phyloP scores from a whole-genome alignment of 2,329 filamentous ascomycete species.

The Microcyclospora tardicrescens region DNA sequence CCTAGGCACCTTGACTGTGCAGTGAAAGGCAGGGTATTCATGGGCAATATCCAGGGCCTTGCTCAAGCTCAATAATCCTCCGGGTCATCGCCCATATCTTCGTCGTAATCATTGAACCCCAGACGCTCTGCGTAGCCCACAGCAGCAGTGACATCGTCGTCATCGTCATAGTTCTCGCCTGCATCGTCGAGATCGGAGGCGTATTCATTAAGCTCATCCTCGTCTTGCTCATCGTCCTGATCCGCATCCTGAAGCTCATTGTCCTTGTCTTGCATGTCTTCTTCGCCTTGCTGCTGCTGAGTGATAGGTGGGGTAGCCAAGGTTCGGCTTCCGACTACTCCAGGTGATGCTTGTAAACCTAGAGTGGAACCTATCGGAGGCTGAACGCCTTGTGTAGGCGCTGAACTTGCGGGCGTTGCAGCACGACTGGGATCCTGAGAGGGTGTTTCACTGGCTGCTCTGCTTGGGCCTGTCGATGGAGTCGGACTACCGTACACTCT shows the following conservation, averaged over 20 bases:
- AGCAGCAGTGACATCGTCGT: slow-evolving; percentile 2
- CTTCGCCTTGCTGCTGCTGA: slow-evolving; percentile 3
- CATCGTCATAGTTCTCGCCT: slow-evolving; percentile 3
- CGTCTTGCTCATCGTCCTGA: slow-evolving; percentile 7
- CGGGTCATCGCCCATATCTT: slow-evolving; percentile 6
- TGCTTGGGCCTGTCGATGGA: not conserved
- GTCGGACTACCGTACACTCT: slow-evolving; percentile 23
- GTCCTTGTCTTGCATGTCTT: slow-evolving; percentile 3
- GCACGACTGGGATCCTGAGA: slow-evolving; percentile 4
- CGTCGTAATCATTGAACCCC: slow-evolving; percentile 1
- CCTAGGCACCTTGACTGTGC: too few relatives aligned
- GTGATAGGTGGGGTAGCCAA: slow-evolving; percentile 1
- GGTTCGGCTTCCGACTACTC: slow-evolving; percentile 4
- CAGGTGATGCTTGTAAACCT: not conserved
- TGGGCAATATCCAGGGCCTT: too few relatives aligned
- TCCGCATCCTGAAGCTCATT: slow-evolving; percentile 3
- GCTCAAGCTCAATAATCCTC: slow-evolving; percentile 1
- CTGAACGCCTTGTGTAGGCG: not conserved
- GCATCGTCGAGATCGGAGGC: not conserved
- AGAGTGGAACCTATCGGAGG: too few relatives aligned
- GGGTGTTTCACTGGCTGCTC: not conserved
- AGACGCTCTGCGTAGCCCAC: not conserved
- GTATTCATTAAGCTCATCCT: slow-evolving; percentile 8
- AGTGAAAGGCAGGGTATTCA: too few relatives aligned
- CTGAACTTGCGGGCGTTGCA: too few relatives aligned